Conservation (phyloP, 257 asterid species). For the Lycium barbarum region DNA sequence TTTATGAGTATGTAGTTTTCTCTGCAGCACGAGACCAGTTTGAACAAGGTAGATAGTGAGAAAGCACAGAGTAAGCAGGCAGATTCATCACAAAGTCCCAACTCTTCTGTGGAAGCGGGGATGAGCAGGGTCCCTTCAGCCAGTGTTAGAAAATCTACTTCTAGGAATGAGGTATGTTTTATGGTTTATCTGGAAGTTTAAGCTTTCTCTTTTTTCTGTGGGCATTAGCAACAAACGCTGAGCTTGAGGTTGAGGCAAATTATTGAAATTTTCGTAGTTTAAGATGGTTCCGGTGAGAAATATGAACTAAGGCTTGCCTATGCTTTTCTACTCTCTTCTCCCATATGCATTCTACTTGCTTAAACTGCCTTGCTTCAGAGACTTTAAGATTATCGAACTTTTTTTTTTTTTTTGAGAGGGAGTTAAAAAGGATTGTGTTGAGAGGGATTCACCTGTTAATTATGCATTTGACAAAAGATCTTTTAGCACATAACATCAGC, state of each 20-base stretch:
- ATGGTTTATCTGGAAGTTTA: conserved; percentile 7
- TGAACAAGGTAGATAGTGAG: conserved; percentile 51
- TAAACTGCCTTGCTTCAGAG: not conserved
- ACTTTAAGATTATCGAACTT: not conserved
- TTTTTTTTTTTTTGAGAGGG: not conserved
- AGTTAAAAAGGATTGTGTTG: not conserved
- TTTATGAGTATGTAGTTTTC: not conserved
- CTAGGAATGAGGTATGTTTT: conserved; percentile 69
- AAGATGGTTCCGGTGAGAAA: not conserved
- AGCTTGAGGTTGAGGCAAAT: not conserved
- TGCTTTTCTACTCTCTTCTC: not conserved
- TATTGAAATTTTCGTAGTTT: conserved; percentile 17
- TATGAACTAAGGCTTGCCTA: conserved; percentile 1
- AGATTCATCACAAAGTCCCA: conserved; percentile 42
- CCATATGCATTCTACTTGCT: not conserved
- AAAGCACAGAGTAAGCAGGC: conserved; percentile 47
- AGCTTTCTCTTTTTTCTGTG: conserved; percentile 11
- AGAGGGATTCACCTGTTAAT: not conserved
- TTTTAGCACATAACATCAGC: conserved; percentile 14
- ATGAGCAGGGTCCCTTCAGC: conserved; percentile 37
- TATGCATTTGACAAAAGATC: not conserved
- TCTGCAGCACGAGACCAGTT: conserved; percentile 45
- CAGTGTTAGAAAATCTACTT: conserved; percentile 55
- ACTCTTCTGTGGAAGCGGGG: conserved; percentile 39
- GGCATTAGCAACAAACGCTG: not conserved